phyloP scores from a whole-genome alignment of 176 grass and related monocot genomes.

The Ensete glaucum region DNA sequence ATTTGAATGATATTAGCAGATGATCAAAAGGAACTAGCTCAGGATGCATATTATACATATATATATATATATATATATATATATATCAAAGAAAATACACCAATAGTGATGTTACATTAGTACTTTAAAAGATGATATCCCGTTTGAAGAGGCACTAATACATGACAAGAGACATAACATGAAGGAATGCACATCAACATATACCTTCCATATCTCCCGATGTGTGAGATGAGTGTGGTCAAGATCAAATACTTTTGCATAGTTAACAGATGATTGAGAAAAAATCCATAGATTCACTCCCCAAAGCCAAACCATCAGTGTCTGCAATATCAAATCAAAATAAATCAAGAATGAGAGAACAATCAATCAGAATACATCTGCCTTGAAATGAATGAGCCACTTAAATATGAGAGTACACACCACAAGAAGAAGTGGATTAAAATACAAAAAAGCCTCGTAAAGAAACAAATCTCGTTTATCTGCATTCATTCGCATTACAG shows the following conservation, averaged over 20 bases:
- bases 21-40: no score
- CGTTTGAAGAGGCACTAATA: background rate
- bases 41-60: no score
- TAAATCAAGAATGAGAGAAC: constrained; percentile 3
- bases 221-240: constrained; percentile 74
- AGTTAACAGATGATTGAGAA: constrained; percentile 71
- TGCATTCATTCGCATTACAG: constrained; percentile 92
- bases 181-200: constrained; percentile 4
- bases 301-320: constrained; percentile 97
- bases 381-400: background rate
- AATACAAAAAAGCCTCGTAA: constrained; percentile 95
- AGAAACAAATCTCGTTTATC: constrained; percentile 85
- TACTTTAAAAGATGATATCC: no score
- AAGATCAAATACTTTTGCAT: constrained; percentile 90
- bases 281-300: constrained; percentile 97
- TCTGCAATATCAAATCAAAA: constrained; percentile 40
- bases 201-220: constrained; percentile 94
- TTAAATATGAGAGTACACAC: constrained; percentile 31
- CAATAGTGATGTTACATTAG: no score
- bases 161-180: background rate
- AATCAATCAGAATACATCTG: background rate
- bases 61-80: no score
- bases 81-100: no score
- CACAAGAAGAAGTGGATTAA: constrained; percentile 92
- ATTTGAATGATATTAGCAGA: no score